Evolutionary conservation across 805 yeast genomes (phyloP), one percentile per base, ranked within the genome.

Genomic region (Candida sphagnicola): DNA sequence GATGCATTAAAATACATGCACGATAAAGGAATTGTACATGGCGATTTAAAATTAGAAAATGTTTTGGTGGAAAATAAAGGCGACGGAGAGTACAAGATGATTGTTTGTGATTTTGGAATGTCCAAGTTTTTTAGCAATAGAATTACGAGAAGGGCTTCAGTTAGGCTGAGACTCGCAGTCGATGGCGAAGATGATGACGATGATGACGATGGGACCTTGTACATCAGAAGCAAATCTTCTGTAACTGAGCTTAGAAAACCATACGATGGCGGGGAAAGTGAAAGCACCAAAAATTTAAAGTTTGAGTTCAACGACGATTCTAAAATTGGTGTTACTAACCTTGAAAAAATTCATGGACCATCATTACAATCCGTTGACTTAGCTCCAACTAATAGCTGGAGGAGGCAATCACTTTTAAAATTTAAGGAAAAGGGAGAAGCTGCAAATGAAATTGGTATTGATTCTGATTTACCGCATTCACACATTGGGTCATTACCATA

Each of bases 31-130:
- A 69, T 85, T 23, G 85, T 82, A 6, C 96, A 87, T 51, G 90
- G 95, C 2, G 96, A 87, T 61, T 58, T 87, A 34, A 87, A 87
- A 60, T 67, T 87, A 31, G 96, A 87, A 50, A 87, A 87, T 53
- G 85, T 91, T 44, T 62, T 87, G 31, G 57, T 86, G 18, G 80
- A 80, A 44, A 53, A 53, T 28, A 45, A 39, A 24, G 49, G 43
- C 21, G 41, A 49, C 6, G 62, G 67, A 15, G 33, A 46, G 18
- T 47, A 49, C 34, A 64, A 63, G 31, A 67, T 86, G 45, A 54
- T 82, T 18, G 56, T 90, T 5, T 86, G 96, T 62, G 98, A 90
- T 61, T 90, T 90, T 64, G 98, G 98, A 4, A 86, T 90, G 95
- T 64, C 79, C 4, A 50, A 68, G 18, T 56, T 59, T 5, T 68